Base-by-base conservation (phyloP, 225 moss, liverwort and hornwort genomes). In the Pseudisothecium myosuroides region DNA sequence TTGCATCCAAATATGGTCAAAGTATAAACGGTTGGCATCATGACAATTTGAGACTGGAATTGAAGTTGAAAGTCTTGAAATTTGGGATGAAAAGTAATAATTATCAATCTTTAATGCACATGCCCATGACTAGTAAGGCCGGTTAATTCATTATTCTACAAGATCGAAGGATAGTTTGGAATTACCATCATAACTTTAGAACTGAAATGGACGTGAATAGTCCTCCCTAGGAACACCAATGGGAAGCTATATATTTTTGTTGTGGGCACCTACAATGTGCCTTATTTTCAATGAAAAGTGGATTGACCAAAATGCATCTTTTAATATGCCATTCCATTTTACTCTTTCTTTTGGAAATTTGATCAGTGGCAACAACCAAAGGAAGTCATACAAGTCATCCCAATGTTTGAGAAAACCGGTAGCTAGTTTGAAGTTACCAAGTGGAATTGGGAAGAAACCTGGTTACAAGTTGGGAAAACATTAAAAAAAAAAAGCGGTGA, bases 51-150 rank as follows among this genome's bases (percentile, higher is more conserved):
- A 23, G 7, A 7, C 11, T 68, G n/a, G 23, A 22, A n/a, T n/a
- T 68, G 13, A 32, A 7, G n/a, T 68, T 68, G 7, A 68, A 68
- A 23, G 20, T 11, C 6, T 37, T 37, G 3, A 6, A 20, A 11
- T 66, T n/a, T 66, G 11, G 11, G 1, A 37, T 66, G 20, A 66
- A 37, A 66, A 34, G 17, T 65, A 5, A 34, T 34, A 9, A 65
- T 34, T 65, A 9, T 15, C 17, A 65, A 63, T 17, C 10, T 26
- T 1, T 34, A 18, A 17, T 34, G 34, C 10, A 65, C 0, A 65
- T 1, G 5, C 17, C 5, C 2, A 34, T 17, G 10, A 17, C 4
- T 17, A 4, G n/a, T n/a, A n/a, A n/a, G n/a, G n/a, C n/a, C n/a
- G 36, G 20, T 37, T 66, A 36, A 66, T 66, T 66, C 36, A 36